phyloP scores from a whole-genome alignment of 257 asterid genomes.

The Coffea canephora region DNA sequence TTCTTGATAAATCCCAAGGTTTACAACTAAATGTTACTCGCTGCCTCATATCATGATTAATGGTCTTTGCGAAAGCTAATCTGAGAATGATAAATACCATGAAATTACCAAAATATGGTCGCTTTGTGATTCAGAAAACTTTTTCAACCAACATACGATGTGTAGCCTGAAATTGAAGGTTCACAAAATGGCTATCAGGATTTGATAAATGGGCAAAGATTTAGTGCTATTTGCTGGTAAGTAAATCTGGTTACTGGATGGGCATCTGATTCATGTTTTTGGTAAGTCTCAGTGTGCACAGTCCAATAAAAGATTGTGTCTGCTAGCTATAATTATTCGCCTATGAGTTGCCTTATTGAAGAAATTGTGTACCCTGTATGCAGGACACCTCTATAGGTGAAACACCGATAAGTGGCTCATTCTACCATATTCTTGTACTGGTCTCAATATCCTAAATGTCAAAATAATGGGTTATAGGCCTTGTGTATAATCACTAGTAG shows the following conservation, averaged over 20 bases:
- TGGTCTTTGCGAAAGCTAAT: neutral
- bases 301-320: neutral
- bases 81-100: neutral
- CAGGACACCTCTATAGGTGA: neutral
- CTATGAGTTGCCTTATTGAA: neutral
- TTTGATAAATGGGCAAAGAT: neutral
- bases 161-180: neutral
- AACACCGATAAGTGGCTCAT: neutral
- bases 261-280: neutral
- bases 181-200: neutral
- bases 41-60: neutral
- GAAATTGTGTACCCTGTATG: neutral
- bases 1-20: neutral
- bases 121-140: conserved; percentile 1
- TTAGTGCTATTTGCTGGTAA: neutral
- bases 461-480: neutral
- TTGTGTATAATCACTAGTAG: neutral
- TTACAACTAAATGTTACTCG: too few species aligned
- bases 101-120: neutral
- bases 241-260: neutral
- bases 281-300: neutral
- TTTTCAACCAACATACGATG: neutral
- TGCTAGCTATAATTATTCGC: neutral
- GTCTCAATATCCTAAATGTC: neutral
- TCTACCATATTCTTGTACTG: neutral